Conservation (phyloP, 78 protist genomes). For the Dictyostelium brefeldianum region DNA sequence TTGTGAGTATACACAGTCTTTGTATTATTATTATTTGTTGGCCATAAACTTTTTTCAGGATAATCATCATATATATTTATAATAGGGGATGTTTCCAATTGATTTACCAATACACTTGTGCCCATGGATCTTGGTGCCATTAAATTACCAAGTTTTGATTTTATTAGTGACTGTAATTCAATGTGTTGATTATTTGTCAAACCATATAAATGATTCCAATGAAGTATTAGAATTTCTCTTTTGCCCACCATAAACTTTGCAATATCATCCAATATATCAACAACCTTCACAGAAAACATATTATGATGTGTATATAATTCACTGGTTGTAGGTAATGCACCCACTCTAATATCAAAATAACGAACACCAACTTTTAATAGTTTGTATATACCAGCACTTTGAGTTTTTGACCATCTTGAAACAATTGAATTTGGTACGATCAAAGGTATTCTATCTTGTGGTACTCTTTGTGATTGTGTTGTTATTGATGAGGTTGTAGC, state of each 20-base stretch:
- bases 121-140: not conserved
- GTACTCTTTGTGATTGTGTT: not conserved
- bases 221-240: conserved; percentile 7
- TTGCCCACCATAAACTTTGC: not conserved
- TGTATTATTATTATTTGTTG: not conserved
- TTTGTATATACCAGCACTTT: conserved; percentile 1
- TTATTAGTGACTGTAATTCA: not conserved
- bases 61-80: conserved; percentile 10
- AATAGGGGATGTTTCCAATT: conserved; percentile 7
- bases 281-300: not conserved
- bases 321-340: not conserved
- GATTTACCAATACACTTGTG: not conserved
- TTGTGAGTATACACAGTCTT: not conserved
- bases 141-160: not conserved
- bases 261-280: conserved; percentile 8
- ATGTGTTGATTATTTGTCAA: not conserved
- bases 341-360: conserved; percentile 20
- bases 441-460: not conserved
- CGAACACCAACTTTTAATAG: not conserved
- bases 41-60: not conserved
- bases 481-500: conserved; percentile 4
- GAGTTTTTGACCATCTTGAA: conserved; percentile 16
- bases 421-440: not conserved
- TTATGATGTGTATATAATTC: not conserved
- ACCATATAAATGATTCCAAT: conserved; percentile 19